Conservation (phyloP, 2,329 filamentous ascomycete genomes). For the Arthrinium phaeospermum region DNA sequence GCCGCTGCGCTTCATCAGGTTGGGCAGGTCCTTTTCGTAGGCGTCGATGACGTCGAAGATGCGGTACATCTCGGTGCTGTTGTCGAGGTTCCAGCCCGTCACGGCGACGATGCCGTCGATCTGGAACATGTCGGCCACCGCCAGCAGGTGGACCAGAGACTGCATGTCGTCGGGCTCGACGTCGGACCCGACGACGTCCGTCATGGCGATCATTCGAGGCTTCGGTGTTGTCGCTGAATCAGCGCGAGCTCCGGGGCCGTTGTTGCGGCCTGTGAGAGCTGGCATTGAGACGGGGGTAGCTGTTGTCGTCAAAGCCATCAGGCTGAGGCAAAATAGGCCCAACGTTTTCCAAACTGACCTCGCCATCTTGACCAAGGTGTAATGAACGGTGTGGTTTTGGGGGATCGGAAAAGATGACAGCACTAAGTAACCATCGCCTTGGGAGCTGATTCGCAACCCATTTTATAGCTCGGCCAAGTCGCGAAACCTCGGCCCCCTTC, state of each 20-base stretch:
- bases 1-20: slow-evolving; percentile 18
- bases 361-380: not conserved
- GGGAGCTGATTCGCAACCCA: not conserved
- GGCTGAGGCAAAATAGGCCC: not conserved
- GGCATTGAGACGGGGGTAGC: not conserved
- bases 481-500: not conserved
- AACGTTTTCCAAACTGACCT: not conserved
- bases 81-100: not conserved
- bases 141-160: not conserved
- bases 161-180: slow-evolving; percentile 17
- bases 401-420: too few species aligned
- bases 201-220: slow-evolving; percentile 13
- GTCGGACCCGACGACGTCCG: slow-evolving; percentile 2
- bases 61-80: not conserved
- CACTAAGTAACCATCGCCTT: not conserved
- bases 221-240: not conserved
- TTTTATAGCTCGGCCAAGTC: too few species aligned
- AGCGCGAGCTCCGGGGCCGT: not conserved
- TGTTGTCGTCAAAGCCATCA: not conserved
- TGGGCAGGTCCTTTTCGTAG: slow-evolving; percentile 3
- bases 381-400: too few species aligned
- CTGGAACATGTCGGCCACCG: slow-evolving; percentile 9
- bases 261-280: not conserved
- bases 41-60: slow-evolving; percentile 8
- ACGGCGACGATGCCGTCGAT: slow-evolving; percentile 16